Conservation (phyloP, 768 basidiomycete genomes). For the Coprinellus micaceus region DNA sequence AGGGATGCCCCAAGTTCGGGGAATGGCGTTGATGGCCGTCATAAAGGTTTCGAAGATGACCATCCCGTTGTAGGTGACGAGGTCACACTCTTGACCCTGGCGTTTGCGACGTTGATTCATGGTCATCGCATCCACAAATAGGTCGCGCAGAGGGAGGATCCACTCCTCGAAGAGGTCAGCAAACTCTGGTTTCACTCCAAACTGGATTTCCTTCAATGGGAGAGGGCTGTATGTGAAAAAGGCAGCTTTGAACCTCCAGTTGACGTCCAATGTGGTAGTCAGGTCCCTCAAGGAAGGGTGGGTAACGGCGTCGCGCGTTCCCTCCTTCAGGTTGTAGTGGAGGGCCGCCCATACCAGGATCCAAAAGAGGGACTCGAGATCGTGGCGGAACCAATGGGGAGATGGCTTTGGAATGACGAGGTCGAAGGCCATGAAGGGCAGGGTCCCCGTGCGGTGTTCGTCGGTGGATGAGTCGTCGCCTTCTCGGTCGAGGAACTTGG, state of each 20-base stretch:
- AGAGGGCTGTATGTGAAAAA: not conserved
- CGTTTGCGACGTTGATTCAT: not conserved
- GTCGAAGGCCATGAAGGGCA: slow-evolving; percentile 27
- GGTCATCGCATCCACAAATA: not conserved
- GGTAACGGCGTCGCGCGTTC: not conserved
- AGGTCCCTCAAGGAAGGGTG: not conserved
- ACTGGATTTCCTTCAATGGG: not conserved
- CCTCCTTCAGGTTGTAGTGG: not conserved
- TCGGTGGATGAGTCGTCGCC: slow-evolving; percentile 9
- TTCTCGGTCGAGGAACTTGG: slow-evolving; percentile 10
- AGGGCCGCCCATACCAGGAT: slow-evolving; percentile 21
- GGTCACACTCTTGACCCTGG: not conserved
- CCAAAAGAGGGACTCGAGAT: slow-evolving; percentile 23
- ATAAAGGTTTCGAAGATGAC: slow-evolving; percentile 21
- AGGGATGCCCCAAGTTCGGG: not conserved
- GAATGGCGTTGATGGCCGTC: slow-evolving; percentile 10
- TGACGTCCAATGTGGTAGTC: not conserved
- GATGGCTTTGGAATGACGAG: not conserved
- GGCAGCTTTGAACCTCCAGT: not conserved
- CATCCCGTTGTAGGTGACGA: slow-evolving; percentile 12
- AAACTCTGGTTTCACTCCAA: not conserved
- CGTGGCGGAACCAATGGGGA: slow-evolving; percentile 20
- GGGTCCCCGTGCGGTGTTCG: slow-evolving; percentile 24
- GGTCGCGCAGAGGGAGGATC: slow-evolving; percentile 11
- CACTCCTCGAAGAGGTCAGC: slow-evolving; percentile 9